Evolutionary conservation across 1,139 yeast genomes (phyloP).

Genomic region (Nakaseomyces uthaithaninus): DNA sequence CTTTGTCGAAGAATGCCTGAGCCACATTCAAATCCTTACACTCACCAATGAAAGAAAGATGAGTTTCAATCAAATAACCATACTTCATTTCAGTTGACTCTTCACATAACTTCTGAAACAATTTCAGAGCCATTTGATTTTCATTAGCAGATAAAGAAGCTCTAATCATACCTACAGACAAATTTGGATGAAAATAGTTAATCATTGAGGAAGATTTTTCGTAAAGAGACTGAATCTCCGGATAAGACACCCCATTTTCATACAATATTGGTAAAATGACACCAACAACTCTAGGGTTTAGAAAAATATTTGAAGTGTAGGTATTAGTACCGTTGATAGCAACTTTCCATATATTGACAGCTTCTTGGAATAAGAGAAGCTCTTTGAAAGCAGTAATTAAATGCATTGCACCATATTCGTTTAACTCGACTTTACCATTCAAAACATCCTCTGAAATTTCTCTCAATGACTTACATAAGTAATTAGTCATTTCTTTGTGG

Average conservation of each 20-base stretch:
- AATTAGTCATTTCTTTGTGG: conserved; percentile 41
- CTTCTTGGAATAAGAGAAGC: conserved; percentile 44
- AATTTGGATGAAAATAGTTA: conserved; percentile 39
- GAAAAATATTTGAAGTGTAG: conserved; percentile 29
- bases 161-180: conserved; percentile 53
- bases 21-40: conserved; percentile 70
- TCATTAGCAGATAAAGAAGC: conserved; percentile 48
- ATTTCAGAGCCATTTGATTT: conserved; percentile 43
- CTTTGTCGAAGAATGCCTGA: conserved; percentile 64
- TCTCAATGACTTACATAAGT: conserved; percentile 40
- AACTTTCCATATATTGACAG: conserved; percentile 46
- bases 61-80: conserved; percentile 55
- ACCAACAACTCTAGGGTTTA: conserved; percentile 57
- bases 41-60: conserved; percentile 71
- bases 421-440: conserved; percentile 34
- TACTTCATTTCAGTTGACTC: conserved; percentile 32
- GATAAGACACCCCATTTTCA: conserved; percentile 53
- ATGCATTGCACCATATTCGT: conserved; percentile 49
- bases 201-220: conserved; percentile 36
- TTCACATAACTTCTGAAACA: conserved; percentile 41
- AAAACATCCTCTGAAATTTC: conserved; percentile 44
- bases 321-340: conserved; percentile 34
- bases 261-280: conserved; percentile 63
- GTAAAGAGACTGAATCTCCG: conserved; percentile 46
- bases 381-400: conserved; percentile 52